Conservation (phyloP, 805 yeast genomes). For the Wickerhamiella qilinensis region DNA sequence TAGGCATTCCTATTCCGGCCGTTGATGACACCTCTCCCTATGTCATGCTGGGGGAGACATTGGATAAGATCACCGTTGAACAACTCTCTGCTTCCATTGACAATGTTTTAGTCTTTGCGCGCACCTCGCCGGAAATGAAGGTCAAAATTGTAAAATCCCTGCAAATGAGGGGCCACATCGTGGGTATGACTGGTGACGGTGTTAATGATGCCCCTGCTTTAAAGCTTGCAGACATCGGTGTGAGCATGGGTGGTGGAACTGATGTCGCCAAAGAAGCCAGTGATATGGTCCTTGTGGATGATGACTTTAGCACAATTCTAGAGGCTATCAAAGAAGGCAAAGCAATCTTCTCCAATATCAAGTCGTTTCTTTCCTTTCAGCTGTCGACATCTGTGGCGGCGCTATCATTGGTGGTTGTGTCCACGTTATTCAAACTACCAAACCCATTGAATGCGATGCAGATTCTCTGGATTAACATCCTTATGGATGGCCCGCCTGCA, state of each 20-base stretch:
- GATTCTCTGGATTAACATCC: constrained; percentile 89
- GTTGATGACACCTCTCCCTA: constrained; percentile 38
- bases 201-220: constrained; percentile 98
- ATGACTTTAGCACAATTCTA: constrained; percentile 86
- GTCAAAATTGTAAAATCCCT: constrained; percentile 32
- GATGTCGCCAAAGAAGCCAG: constrained; percentile 98
- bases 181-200: constrained; percentile 99
- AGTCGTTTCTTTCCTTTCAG: constrained; percentile 88
- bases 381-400: constrained; percentile 94
- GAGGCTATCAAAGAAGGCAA: constrained; percentile 95
- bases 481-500: constrained; percentile 99
- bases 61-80: constrained; percentile 58
- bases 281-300: constrained; percentile 94
- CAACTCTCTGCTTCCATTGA: constrained; percentile 61
- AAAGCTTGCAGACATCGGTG: constrained; percentile 89
- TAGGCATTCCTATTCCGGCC: constrained; percentile 51
- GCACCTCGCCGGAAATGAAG: constrained; percentile 35
- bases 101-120: constrained; percentile 44
- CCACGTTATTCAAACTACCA: constrained; percentile 76
- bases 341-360: constrained; percentile 91
- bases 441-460: constrained; percentile 97
- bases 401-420: constrained; percentile 66
- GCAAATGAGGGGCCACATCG: constrained; percentile 70
- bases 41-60: constrained; percentile 70
- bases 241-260: constrained; percentile 81